phyloP scores from a whole-genome alignment of 1,284 basidiomycete species.

The Lignosus rhinocerotis region DNA sequence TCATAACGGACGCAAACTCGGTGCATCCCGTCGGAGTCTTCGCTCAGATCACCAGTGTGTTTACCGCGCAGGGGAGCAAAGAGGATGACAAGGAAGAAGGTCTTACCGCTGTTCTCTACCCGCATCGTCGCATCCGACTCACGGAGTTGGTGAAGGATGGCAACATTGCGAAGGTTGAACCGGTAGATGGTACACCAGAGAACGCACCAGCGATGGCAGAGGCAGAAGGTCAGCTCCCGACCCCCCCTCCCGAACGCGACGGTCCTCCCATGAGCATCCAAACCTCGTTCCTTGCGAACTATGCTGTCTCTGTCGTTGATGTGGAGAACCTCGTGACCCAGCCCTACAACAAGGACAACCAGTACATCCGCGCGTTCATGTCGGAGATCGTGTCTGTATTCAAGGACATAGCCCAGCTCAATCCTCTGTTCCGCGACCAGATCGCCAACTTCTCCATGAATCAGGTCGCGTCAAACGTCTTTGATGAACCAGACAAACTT shows the following conservation, averaged over 20 bases:
- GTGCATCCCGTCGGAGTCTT: conserved; percentile 97
- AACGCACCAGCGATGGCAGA: conserved; percentile 26
- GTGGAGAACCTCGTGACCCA: conserved; percentile 84
- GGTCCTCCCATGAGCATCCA: conserved; percentile 49
- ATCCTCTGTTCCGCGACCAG: conserved; percentile 97
- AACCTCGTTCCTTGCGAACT: conserved; percentile 90
- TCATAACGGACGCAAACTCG: conserved; percentile 86
- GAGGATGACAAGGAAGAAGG: conserved; percentile 79
- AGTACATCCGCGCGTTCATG: conserved; percentile 95
- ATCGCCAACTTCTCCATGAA: conserved; percentile 97
- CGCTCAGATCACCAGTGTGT: conserved; percentile 96
- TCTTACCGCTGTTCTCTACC: conserved; percentile 93
- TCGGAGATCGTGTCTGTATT: conserved; percentile 96
- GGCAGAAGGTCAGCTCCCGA: conserved; percentile 35
- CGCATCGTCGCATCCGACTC: conserved; percentile 90
- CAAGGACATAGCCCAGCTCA: conserved; percentile 98
- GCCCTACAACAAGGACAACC: conserved; percentile 91
- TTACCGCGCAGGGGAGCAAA: conserved; percentile 53
- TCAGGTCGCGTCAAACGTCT: conserved; percentile 95
- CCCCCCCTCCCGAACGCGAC: conserved; percentile 36
- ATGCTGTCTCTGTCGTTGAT: conserved; percentile 88
- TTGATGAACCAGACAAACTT: conserved; percentile 97
- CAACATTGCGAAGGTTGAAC: conserved; percentile 47
- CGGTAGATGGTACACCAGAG: conserved; percentile 43
- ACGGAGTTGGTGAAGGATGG: conserved; percentile 81